Base-by-base conservation (phyloP, 495 filamentous ascomycete genomes). In the Thermochaetoides thermophila region DNA sequence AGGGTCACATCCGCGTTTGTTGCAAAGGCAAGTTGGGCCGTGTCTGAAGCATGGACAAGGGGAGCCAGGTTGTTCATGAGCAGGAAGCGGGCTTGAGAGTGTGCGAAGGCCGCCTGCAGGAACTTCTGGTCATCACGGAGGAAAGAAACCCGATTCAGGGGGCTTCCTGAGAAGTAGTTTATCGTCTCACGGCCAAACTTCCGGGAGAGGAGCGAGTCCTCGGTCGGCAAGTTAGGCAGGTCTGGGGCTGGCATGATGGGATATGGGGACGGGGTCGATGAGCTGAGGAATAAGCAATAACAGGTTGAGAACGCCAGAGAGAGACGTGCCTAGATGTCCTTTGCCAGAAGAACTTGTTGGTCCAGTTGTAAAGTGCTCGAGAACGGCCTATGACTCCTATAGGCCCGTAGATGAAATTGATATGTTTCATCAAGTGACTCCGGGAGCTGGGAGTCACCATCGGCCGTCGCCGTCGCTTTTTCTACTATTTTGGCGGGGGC, bases 131-230 rank as follows among this genome's bases (percentile, higher is more conserved):
- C 78, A 12, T 65, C 62, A 17, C 89, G 80, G 24, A 96, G 64
- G 52, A 96, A 97, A 1, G 84, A 86, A 2, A 96, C 66, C 4
- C 68, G 59, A 46, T 72, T 72, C 17, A 72, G 42, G 1, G 65
- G 64, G 29, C 52, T 57, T 68, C 85, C 84, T 37, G 83, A 80
- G 63, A 94, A 96, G 69, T 96, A 97, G 61, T 97, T 96, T 43
- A 78, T 74, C 9, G 84, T 74, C 60, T 96, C 89, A 43, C 66
- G 76, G 46, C 89, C 89, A 55, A 93, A 95, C 39, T 81, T 89
- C 29, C 76, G 69, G 27, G 78, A 73, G 44, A 97, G 61, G 74
- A 86, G 85, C 5, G 80, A 83, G 62, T 86, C 74, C 46, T 81
- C 69, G 48, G 78, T 69, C 17, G 49, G 49, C 25, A 64, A 53